Evolutionary conservation across 2,329 filamentous ascomycete species (phyloP), one percentile per base, ranked within the genome.

Genomic region (Hypomyces perniciosus): DNA sequence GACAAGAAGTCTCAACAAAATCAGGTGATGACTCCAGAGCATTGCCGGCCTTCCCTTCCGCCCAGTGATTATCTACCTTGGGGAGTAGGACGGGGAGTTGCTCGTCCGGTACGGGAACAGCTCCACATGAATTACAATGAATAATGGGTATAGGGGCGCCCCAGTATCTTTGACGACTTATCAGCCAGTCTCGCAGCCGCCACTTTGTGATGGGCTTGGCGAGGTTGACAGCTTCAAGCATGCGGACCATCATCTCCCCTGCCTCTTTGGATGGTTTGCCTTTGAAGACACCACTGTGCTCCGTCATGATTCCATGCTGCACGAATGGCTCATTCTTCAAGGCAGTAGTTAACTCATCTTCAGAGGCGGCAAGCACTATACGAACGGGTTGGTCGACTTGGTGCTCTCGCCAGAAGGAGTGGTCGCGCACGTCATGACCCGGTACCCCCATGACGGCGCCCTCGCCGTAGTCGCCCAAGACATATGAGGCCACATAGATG

Each of bases 161-260:
- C 90, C 90, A 96, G 65, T 95, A 95, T 56, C 90, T 77, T 67
- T 96, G 90, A n/a, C 90, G 83, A 65, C 89, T 95, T 60, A 96
- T 86, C 50, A 96, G 73, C 90, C 90, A 96, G 68, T 96, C 90
- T 53, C 89, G 77, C 28, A 96, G 75, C 46, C 86, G 83, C 88
- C 89, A 95, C 54, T 81, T 87, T 53, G 88, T 82, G 7, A 80
- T 74, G n/a, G 72, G 65, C 51, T 81, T 74, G 8, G 83, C 88
- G n/a, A 83, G 71, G 1, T 73, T 69, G 5, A 79, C 77, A 3
- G 73, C 67, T 54, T 79, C 69, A 2, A 85, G 75, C 57, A 79
- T 68, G 33, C 70, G 63, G 13, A 90, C 68, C 46, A 95, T 80
- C 56, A 77, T 71, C 53, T 77, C 65, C 3, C 78, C 81, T 1